Base-by-base conservation (phyloP, 495 filamentous ascomycete genomes). In the Penicillium salamii region DNA sequence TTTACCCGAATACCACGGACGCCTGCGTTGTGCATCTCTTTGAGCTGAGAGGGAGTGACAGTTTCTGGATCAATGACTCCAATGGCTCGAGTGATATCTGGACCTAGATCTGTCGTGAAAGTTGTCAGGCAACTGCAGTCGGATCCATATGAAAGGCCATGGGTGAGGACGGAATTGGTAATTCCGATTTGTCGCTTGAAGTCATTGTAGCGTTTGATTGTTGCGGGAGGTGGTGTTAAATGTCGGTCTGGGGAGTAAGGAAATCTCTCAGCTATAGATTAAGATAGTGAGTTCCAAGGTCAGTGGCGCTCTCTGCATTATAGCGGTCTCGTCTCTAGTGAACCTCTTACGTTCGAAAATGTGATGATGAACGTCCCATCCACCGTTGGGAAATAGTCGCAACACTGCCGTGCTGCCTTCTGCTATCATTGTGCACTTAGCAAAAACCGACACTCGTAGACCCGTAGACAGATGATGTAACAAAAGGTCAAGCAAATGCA, bases 291-390 rank as follows among this genome's bases (percentile, higher is more conserved):
- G 8, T 26, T 26, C n/a, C n/a, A n/a, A n/a, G n/a, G n/a, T n/a
- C n/a, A 26, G 23, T 26, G 23, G 23, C 8, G 23, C 8, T 26
- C 23, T n/a, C n/a, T n/a, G n/a, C n/a, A n/a, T n/a, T n/a, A n/a
- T n/a, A n/a, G n/a, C n/a, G n/a, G n/a, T n/a, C n/a, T n/a, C n/a
- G n/a, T n/a, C n/a, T n/a, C n/a, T n/a, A n/a, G n/a, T n/a, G n/a
- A n/a, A 20, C 34, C 19, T 42, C 42, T 42, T 50, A 61, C 58
- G 58, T 11, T 61, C 54, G 26, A 57, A 63, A 21, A 59, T 59
- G 39, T 63, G 55, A 47, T 63, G 53, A 29, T 63, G 60, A 40
- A 57, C 56, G 29, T 63, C 60, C 60, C 60, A 63, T 32, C 56
- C 53, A 11, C 60, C 60, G 17, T 63, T 46, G n/a, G 60, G 60